Conservation (phyloP, 805 yeast species). For the Komagataella phaffii region DNA sequence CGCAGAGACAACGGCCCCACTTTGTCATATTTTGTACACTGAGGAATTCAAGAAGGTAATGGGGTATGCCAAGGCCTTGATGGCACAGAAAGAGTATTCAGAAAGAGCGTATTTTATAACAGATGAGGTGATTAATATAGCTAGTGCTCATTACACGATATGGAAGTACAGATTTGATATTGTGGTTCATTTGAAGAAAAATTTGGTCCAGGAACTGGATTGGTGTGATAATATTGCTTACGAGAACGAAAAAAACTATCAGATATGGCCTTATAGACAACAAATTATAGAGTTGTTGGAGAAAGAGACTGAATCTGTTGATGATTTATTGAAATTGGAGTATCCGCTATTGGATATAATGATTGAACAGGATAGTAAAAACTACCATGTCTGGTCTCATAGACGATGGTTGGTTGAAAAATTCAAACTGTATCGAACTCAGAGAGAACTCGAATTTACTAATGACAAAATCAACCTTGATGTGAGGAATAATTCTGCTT, state of each 20-base stretch:
- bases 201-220: conserved; percentile 41
- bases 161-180: conserved; percentile 66
- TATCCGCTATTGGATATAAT: conserved; percentile 50
- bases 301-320: conserved; percentile 12
- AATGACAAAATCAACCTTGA: conserved; percentile 40
- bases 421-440: conserved; percentile 31
- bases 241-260: conserved; percentile 81
- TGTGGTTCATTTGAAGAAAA: conserved; percentile 21
- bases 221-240: conserved; percentile 74
- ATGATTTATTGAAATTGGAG: conserved; percentile 34
- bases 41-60: conserved; percentile 54
- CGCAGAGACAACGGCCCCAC: conserved; percentile 4
- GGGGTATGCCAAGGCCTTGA: conserved; percentile 47
- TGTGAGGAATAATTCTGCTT: conserved; percentile 81
- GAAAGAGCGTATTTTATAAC: conserved; percentile 64
- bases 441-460: conserved; percentile 38
- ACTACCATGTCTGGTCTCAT: conserved; percentile 95
- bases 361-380: conserved; percentile 71
- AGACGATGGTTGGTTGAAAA: conserved; percentile 67
- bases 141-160: conserved; percentile 86
- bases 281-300: conserved; percentile 29
- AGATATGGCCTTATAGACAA: conserved; percentile 92
- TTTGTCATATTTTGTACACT: conserved; percentile 59
- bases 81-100: conserved; percentile 46
- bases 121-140: conserved; percentile 41